Conservation (phyloP, 305 asterid genomes). For the Solanum chacoense region DNA sequence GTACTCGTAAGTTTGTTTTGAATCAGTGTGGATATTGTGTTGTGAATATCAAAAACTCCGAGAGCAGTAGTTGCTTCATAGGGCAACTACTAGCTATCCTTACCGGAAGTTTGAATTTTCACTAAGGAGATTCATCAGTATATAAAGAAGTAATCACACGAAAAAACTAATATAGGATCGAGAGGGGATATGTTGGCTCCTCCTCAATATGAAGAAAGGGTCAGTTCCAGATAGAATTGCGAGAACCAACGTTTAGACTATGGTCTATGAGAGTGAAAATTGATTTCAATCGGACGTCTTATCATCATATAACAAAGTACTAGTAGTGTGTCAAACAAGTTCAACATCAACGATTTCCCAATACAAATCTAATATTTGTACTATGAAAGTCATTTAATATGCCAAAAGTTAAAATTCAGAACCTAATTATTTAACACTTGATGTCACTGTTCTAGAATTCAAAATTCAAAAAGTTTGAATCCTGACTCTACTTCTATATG, state of each 20-base stretch:
- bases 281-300: neutral
- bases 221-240: neutral
- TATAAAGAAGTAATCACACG: neutral
- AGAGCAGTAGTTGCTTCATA: neutral
- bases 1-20: neutral
- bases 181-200: neutral
- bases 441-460: neutral
- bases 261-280: neutral
- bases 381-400: neutral
- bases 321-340: neutral
- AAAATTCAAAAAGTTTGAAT: neutral
- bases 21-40: neutral
- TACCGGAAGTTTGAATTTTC: neutral
- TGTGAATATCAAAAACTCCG: neutral
- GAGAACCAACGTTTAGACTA: neutral
- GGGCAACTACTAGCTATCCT: neutral
- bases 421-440: neutral
- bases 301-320: too few species aligned
- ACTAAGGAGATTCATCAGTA: neutral
- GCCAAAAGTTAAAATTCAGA: neutral
- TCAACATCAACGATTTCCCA: neutral
- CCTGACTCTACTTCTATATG: neutral
- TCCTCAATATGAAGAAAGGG: neutral
- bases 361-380: neutral
- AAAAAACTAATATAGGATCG: neutral